phyloP scores from a whole-genome alignment of 345 rosid genomes.

The Populus ilicifolia region DNA sequence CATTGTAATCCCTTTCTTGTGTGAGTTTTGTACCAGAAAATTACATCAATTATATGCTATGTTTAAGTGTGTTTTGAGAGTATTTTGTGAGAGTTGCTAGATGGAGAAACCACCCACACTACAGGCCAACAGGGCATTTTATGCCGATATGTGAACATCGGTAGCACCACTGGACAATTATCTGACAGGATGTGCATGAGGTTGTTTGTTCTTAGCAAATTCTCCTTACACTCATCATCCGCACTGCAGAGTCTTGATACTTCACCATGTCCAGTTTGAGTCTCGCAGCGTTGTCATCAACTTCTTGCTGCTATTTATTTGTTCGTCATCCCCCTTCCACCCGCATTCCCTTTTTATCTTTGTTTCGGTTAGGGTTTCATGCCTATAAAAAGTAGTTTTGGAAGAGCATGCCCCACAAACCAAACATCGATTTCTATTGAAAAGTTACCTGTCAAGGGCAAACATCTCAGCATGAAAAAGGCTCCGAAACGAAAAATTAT shows the following conservation, averaged over 20 bases:
- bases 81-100: too few relatives aligned
- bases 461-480: too few relatives aligned
- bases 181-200: not conserved
- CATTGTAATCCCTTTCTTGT: too few relatives aligned
- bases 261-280: not conserved
- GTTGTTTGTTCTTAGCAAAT: not conserved
- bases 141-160: not conserved
- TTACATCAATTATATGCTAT: too few relatives aligned
- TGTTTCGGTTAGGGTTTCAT: not conserved
- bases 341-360: not conserved
- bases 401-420: not conserved
- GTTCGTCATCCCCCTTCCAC: not conserved
- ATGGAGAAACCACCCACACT: too few relatives aligned
- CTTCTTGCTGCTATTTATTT: not conserved
- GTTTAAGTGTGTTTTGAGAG: too few relatives aligned
- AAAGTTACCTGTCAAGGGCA: not conserved
- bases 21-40: too few relatives aligned
- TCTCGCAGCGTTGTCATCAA: not conserved
- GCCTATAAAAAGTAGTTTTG: not conserved
- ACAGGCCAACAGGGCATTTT: not conserved
- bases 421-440: not conserved
- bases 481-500: too few relatives aligned
- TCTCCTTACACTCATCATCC: not conserved
- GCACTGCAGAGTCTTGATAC: not conserved
- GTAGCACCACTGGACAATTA: not conserved